These are phyloP conservation scores for Emergomyces pasteurianus DNA, from an alignment of 2,329 filamentous ascomycete species.

Conservation along the genomic window DNA sequence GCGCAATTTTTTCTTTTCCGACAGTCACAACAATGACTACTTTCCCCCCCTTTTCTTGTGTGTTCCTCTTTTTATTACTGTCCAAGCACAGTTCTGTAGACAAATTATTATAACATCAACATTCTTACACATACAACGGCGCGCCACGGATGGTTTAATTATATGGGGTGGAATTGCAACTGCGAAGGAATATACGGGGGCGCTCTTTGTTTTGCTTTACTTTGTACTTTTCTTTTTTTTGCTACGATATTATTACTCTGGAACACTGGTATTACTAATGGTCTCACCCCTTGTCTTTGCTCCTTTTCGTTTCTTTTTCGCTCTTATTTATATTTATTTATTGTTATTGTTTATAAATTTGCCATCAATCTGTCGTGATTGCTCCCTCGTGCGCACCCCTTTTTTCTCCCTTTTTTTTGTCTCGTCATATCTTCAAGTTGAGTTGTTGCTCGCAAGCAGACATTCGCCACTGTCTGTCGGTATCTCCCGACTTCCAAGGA, in stretches of 20 bases:
- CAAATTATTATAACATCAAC: not conserved
- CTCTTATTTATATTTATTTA: not conserved
- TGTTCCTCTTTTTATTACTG: not conserved
- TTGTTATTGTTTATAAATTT: not conserved
- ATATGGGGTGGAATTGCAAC: not conserved
- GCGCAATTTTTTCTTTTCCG: not conserved
- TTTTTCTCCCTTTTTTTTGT: not conserved
- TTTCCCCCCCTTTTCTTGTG: not conserved
- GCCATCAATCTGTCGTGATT: not conserved
- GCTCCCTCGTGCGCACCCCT: not conserved
- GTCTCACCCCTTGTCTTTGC: not conserved
- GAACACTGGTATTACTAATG: not conserved
- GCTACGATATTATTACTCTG: not conserved
- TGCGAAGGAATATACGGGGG: not conserved
- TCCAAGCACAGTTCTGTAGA: not conserved
- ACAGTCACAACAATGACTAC: not conserved
- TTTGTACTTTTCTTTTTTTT: not conserved
- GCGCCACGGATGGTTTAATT: not conserved
- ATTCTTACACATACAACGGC: not conserved
- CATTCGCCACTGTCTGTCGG: not conserved
- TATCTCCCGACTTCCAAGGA: not conserved
- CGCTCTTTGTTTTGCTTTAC: not conserved
- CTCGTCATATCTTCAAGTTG: not conserved
- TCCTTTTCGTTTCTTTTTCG: conserved; percentile 5
- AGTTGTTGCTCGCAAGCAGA: not conserved